Evolutionary conservation across 2,329 filamentous ascomycete genomes (phyloP).

Genomic region (Colletotrichum liriopes): DNA sequence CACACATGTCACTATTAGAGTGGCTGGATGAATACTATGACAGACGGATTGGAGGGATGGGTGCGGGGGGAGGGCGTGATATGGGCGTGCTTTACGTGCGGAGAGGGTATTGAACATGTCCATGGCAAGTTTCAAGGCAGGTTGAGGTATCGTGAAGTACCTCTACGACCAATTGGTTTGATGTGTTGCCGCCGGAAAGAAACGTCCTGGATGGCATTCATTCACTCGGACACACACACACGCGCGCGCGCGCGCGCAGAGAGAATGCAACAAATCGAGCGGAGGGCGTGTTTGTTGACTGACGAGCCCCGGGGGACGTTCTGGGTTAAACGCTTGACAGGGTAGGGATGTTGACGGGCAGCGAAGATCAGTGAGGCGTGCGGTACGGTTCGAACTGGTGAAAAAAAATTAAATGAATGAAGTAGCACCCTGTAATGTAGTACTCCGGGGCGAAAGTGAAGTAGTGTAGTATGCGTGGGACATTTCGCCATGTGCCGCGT

Average conservation of each 20-base stretch:
- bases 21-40: neutral
- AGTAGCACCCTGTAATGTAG: neutral
- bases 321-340: neutral
- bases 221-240: neutral
- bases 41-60: neutral
- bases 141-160: constrained; percentile 1
- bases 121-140: neutral
- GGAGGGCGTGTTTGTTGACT: neutral
- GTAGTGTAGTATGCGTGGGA: neutral
- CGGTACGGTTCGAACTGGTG: constrained; percentile 1
- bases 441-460: neutral
- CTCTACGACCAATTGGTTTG: neutral
- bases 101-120: neutral
- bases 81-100: neutral
- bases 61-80: neutral
- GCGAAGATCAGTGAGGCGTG: constrained; percentile 26
- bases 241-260: neutral
- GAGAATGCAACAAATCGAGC: neutral
- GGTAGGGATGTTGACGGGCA: constrained; percentile 41
- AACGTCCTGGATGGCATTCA: neutral
- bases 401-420: neutral
- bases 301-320: neutral
- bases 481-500: neutral
- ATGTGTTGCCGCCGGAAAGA: neutral
- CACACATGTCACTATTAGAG: neutral